Base-by-base conservation (phyloP, 495 filamentous ascomycete species). In the Aspergillus affinis region DNA sequence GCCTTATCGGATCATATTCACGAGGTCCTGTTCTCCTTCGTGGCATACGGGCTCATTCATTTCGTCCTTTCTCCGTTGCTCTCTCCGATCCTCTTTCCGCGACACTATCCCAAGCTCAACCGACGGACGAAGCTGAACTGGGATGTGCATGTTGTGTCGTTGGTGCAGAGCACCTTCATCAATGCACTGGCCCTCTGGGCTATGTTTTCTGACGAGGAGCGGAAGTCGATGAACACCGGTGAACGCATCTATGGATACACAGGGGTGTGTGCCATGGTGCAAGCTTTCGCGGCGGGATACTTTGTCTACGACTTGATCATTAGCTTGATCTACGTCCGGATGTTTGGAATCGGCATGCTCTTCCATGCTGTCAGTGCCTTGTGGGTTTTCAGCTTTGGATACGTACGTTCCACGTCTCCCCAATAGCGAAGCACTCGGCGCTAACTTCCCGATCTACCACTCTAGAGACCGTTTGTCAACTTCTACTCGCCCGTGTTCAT, bases 131-230 rank as follows among this genome's bases (percentile, higher is more conserved):
- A 82, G 72, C 76, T 93, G 62, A 98, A 93, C 82, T 99, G 94
- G 94, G 89, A 99, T 74, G 88, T 97, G 27, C 94, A 97, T 70
- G 89, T 97, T 65, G 95, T 98, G 21, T 96, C 91, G 15, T 76
- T 99, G n/a, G 77, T 90, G 18, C 94, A 99, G 78, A 88, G 86
- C 66, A 77, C 82, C 17, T 75, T 92, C n/a, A 91, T 99, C 76
- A 91, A 88, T 70, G 69, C 60, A 48, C 70, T 90, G 45, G 90
- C 92, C 15, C 71, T 99, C 36, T 97, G 88, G 87, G 85, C 92
- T 47, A 96, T 97, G 77, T 86, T 79, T 66, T 69, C 62, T 48
- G 94, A 97, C 74, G 73, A 87, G 49, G 91, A 97, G 77, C 82
- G 94, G 56, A 78, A 72, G 60, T 75, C 72, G 36, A 93, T 93